phyloP scores from a whole-genome alignment of 495 filamentous ascomycete genomes.

The Lentithecium fluviatile region DNA sequence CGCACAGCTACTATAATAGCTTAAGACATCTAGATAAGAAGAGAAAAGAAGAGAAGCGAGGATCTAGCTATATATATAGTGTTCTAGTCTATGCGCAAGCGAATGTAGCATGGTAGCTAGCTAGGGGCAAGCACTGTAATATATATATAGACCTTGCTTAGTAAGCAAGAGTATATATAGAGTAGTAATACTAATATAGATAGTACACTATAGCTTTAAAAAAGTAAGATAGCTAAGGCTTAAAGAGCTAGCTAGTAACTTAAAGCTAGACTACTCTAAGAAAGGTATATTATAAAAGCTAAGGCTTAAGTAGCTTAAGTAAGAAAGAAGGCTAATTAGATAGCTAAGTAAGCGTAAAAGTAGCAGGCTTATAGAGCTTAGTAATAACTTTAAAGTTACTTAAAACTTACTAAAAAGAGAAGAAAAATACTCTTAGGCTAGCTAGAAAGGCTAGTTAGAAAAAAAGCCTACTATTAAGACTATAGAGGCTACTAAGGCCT shows the following conservation, averaged over 20 bases:
- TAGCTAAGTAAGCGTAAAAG: not conserved
- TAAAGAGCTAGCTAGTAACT: not conserved
- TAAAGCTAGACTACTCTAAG: not conserved
- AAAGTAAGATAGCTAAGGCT: not conserved
- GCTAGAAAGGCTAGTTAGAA: not conserved
- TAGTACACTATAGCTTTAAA: slow-evolving; percentile 13
- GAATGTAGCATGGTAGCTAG: too few species aligned
- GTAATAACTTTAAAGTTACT: not conserved
- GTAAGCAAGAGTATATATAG: too few species aligned
- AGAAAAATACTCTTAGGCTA: not conserved
- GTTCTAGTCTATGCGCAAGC: too few species aligned
- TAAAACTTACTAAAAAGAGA: not conserved
- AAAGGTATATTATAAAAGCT: not conserved
- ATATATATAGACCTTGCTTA: too few species aligned
- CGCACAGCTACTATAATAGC: too few species aligned
- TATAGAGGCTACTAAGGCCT: too few species aligned
- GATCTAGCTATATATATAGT: too few species aligned
- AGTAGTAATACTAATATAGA: too few species aligned
- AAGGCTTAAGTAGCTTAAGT: not conserved
- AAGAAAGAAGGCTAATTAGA: not conserved
- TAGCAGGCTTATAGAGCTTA: not conserved
- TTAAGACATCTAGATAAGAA: too few species aligned
- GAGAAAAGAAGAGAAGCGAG: too few species aligned
- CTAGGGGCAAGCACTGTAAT: too few species aligned
- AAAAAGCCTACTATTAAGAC: not conserved